Percentiles rank a stretch among this genome's conserved stretches.
These are phyloP conservation scores for Viola odorata DNA, from an alignment of 345 rosid species.

Conservation along the genomic window DNA sequence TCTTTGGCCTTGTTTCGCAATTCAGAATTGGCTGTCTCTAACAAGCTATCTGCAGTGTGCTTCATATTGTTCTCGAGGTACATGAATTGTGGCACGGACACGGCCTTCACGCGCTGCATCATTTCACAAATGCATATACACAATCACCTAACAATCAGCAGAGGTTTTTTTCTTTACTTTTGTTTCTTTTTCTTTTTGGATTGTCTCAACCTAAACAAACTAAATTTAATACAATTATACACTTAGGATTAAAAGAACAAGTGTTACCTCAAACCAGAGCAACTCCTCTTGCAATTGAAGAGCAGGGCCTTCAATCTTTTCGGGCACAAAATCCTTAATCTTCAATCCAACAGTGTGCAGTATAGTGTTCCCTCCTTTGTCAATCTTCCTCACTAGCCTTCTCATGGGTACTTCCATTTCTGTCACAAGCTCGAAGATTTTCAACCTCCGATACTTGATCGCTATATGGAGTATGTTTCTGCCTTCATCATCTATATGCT, in stretches of 20 bases:
- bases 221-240: too few relatives aligned
- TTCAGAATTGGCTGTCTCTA: slow-evolving; percentile 4
- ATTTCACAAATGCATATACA: background rate
- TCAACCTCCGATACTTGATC: slow-evolving; percentile 5
- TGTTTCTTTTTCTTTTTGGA: too few relatives aligned
- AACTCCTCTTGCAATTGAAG: slow-evolving; percentile 8
- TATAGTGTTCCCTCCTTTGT: background rate
- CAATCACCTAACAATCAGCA: background rate
- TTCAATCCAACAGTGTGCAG: slow-evolving; percentile 1
- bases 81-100: slow-evolving; percentile 2
- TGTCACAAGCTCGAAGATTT: slow-evolving; percentile 12
- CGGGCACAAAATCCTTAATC: background rate
- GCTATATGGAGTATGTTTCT: slow-evolving; percentile 24
- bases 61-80: slow-evolving; percentile 3
- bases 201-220: too few relatives aligned
- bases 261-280: background rate
- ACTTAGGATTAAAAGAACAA: too few relatives aligned
- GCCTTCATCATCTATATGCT: slow-evolving; percentile 12
- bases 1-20: slow-evolving; percentile 40
- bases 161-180: too few relatives aligned
- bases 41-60: slow-evolving; percentile 1
- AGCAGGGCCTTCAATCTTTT: slow-evolving; percentile 15
- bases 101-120: slow-evolving; percentile 8
- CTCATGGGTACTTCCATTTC: slow-evolving; percentile 6
- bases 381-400: background rate